phyloP scores from a whole-genome alignment of 2,329 filamentous ascomycete genomes.

The Lachnellula arida region DNA sequence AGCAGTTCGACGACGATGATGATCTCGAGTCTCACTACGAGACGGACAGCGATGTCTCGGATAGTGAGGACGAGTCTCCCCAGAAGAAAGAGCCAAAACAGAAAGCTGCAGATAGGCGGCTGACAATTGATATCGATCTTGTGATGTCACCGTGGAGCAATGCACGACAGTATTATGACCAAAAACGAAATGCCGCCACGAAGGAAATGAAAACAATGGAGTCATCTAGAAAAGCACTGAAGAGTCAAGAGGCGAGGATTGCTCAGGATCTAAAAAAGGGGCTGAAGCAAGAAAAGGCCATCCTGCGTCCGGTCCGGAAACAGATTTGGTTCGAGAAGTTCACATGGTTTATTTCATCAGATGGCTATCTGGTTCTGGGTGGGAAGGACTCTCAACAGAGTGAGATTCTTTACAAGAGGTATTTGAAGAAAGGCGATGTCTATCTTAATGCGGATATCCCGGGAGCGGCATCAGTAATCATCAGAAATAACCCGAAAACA shows the following conservation, averaged over 20 bases:
- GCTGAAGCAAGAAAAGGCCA: slow-evolving; percentile 85
- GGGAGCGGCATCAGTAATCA: slow-evolving; percentile 77
- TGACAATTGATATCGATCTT: slow-evolving; percentile 83
- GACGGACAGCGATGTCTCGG: slow-evolving; percentile 60
- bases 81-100: slow-evolving; percentile 33
- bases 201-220: slow-evolving; percentile 85
- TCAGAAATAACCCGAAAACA: slow-evolving; percentile 79
- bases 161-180: slow-evolving; percentile 85
- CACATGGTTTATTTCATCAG: slow-evolving; percentile 88
- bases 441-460: slow-evolving; percentile 89
- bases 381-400: slow-evolving; percentile 86
- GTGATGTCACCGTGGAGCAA: slow-evolving; percentile 81
- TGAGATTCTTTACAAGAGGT: slow-evolving; percentile 83
- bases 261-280: slow-evolving; percentile 78
- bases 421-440: slow-evolving; percentile 83
- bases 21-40: slow-evolving; percentile 46
- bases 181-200: slow-evolving; percentile 75
- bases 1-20: slow-evolving; percentile 52
- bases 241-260: slow-evolving; percentile 87
- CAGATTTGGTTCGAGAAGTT: slow-evolving; percentile 98
- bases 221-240: slow-evolving; percentile 77
- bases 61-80: slow-evolving; percentile 50
- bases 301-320: slow-evolving; percentile 76
- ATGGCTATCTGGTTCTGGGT: slow-evolving; percentile 87
- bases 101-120: slow-evolving; percentile 45